Conservation (phyloP, 257 asterid species). For the Capsicum rhomboideum region DNA sequence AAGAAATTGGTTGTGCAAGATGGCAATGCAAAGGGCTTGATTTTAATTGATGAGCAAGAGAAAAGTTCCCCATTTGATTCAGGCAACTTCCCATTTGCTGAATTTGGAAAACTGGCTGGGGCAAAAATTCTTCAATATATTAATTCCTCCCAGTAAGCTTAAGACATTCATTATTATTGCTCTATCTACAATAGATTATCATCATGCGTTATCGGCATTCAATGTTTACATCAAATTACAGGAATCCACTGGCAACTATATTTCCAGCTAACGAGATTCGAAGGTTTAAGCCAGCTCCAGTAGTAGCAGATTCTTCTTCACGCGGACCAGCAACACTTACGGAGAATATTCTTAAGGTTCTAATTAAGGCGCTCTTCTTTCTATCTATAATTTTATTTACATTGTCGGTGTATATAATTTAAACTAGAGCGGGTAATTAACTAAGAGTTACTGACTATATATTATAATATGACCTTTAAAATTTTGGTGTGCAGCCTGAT, state of each 20-base stretch:
- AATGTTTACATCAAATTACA: not conserved
- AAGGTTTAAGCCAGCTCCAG: conserved; percentile 48
- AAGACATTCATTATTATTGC: not conserved
- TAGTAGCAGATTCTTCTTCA: conserved; percentile 61
- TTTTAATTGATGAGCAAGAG: conserved; percentile 35
- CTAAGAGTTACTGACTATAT: not conserved
- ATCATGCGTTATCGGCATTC: not conserved
- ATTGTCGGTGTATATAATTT: not conserved
- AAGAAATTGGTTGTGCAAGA: conserved; percentile 58
- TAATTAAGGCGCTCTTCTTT: not conserved
- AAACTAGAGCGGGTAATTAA: not conserved
- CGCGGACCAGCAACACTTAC: conserved; percentile 63
- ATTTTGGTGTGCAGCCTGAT: conserved; percentile 44
- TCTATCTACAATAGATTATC: not conserved
- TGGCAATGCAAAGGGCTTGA: conserved; percentile 49
- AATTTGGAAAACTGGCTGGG: conserved; percentile 33
- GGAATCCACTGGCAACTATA: conserved; percentile 57
- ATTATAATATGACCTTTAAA: not conserved
- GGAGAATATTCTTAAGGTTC: conserved; percentile 64
- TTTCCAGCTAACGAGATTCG: conserved; percentile 34
- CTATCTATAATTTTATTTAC: not conserved
- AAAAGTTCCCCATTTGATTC: conserved; percentile 41
- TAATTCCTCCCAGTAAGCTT: conserved; percentile 46
- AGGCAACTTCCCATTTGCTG: conserved; percentile 53
- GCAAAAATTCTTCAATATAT: conserved; percentile 46